Evolutionary conservation across 1,284 basidiomycete species (phyloP).

Genomic region (Takashimella koratensis): DNA sequence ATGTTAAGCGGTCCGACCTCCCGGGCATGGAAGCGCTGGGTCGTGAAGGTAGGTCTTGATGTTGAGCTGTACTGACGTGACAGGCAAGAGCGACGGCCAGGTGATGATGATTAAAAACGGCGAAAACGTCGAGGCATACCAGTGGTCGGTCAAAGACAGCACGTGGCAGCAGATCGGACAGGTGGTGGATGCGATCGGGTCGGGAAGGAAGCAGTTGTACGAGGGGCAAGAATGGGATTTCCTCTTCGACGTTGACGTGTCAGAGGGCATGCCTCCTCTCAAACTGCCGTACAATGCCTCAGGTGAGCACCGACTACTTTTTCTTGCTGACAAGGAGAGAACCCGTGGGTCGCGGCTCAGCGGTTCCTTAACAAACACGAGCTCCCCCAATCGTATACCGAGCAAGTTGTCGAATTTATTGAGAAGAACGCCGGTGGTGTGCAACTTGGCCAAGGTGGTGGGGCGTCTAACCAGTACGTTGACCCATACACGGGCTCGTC

Average conservation of each 20-base stretch:
- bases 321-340: no score
- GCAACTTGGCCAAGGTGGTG: constrained; percentile 56
- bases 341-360: constrained; percentile 86
- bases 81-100: constrained; percentile 86
- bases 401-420: constrained; percentile 91
- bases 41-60: constrained; percentile 60
- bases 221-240: constrained; percentile 96
- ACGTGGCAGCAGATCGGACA: constrained; percentile 93
- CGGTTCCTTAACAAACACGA: constrained; percentile 82
- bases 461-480: constrained; percentile 58
- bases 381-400: constrained; percentile 74
- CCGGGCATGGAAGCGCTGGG: constrained; percentile 77
- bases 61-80: constrained; percentile 11
- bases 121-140: constrained; percentile 77
- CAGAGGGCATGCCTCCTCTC: constrained; percentile 86
- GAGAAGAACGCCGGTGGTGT: constrained; percentile 82
- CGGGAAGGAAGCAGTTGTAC: constrained; percentile 79
- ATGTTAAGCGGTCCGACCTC: constrained; percentile 83
- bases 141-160: constrained; percentile 70
- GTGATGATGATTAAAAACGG: constrained; percentile 83
- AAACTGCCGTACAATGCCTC: constrained; percentile 90
- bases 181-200: constrained; percentile 89
- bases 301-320: constrained; percentile 54
- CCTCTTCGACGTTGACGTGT: constrained; percentile 95
- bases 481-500: constrained; percentile 86